Evolutionary conservation across 2,329 filamentous ascomycete species (phyloP), one percentile per base, ranked within the genome.

Genomic region (Stagonosporopsis cucurbitacearum): DNA sequence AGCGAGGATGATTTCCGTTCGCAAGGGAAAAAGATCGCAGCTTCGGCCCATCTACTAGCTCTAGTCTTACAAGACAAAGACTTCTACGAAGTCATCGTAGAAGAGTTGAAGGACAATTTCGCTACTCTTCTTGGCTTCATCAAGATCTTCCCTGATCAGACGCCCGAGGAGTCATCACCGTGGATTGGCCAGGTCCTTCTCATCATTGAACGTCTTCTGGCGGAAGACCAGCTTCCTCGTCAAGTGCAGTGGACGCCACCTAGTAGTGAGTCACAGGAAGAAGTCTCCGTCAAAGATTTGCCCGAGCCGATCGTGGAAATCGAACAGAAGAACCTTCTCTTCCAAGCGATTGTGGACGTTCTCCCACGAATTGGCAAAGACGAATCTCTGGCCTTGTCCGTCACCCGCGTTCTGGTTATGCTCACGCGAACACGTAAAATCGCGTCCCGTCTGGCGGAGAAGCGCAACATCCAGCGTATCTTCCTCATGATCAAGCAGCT

Each of bases 401-500:
- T 96, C 12, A 84, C 91, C 43, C 87, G 95, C 36, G 86, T 96
- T 12, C 79, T 99, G 30, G 91, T 96, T 26, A 92, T 97, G 58
- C 80, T 99, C 26, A 97, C 95, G 1, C 86, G 96, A 20, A 85
- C 86, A 57, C 88, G 92, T 46, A 81, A 85, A 13, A 82, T 96
- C 58, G 93, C 95, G 2, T 84, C 86, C 61, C 81, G 84, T 40
- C 83, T 98, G 42, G 91, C 91, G 5, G 90, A 96, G 72, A 96
- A 92, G 79, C 90, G 88, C 71, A 96, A 96, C 66, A 82, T 99
- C 44, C 91, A 95, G 70, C 86, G 92, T 25, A 81, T 99, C 20
- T 98, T 99, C 75, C 85, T 97, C 47, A 96, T 98, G 91, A 87
- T 94, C 54, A 96, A 96, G 74, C 94, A 98, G 73, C 85, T 98